Base-by-base conservation (phyloP, 2,329 filamentous ascomycete genomes). In the Clathrospora elynae region DNA sequence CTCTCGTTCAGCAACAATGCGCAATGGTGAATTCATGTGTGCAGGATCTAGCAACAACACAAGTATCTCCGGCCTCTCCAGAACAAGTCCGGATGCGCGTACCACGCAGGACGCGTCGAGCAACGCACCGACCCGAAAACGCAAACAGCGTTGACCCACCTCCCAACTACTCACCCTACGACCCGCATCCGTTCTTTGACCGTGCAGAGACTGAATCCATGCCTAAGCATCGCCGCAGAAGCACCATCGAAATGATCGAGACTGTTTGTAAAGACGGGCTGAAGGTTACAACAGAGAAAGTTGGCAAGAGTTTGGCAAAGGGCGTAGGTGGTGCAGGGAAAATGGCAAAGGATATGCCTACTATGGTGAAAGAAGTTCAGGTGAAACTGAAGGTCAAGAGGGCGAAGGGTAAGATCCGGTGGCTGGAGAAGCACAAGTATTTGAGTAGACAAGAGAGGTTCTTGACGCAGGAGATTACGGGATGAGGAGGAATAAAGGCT, bases 381-480 rank as follows among this genome's bases (percentile, higher is more conserved):
- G 24, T 20, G 6, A 33, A 23, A 37, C 7, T 44, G 34, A 42
- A 22, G 14, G 12, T 13, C 20, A 38, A 20, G 9, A 25, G 20
- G 20, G 37, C 42, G 6, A 46, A 23, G 19, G 22, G 30, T 6
- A 49, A 33, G 23, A 29, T 33, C n/a, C 19, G 18, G 7, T 45
- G 31, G 45, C 23, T 45, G 13, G 22, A 40, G 19, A 35, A 40
- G 28, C 35, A 22, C 17, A 26, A 39, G 16, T 45, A 32, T 13
- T n/a, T 46, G 19, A 32, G 28, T 12, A 23, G 16, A 1, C 28
- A 42, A 14, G 33, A 42, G 9, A 30, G 24, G 12, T n/a, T 34
- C 3, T 22, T 42, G 18, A 30, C 29, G 12, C 34, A 13, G 24
- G 25, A 30, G 13, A 29, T 35, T 8, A 17, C 13, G 13, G 24